Base-by-base conservation (phyloP, 1,284 basidiomycete species). In the Neonothopanus nambi region DNA sequence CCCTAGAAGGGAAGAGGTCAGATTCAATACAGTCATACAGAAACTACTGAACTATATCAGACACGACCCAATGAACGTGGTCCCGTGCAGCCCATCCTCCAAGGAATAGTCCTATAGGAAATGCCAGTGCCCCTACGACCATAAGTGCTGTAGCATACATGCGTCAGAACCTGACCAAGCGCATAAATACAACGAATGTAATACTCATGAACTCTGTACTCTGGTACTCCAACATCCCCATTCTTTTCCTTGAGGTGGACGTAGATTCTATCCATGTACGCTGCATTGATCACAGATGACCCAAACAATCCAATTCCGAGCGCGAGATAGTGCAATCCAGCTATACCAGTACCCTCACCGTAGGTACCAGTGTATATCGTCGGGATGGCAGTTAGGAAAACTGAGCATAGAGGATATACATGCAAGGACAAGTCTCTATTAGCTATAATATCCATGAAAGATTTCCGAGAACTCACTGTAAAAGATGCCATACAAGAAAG, bases 1-100 rank as follows among this genome's bases (percentile, higher is more conserved):
- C 83, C 85, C 84, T 86, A 45, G 8, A 57, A 20, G 28, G 9
- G 11, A n/a, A 13, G 8, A 3, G 5, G 12, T 17, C 18, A 20
- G n/a, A 26, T 28, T 21, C 3, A 39, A 2, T 13, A 20, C 13
- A 18, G 6, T 18, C 73, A 40, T 9, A 36, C 35, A 36, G 35
- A 36, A 36, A 36, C 35, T 36, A n/a, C n/a, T n/a, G 62, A 48
- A 79, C 79, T 46, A 82, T 73, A 59, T 82, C 80, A 0, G 79
- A 73, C 0, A 67, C 81, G 52, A 87, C 80, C 85, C 85, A 89
- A 54, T 78, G 78, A 0, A 76, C 63, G 30, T 67, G 66, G 1
- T 72, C 65, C 46, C 82, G 61, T 8, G 78, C 79, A 0, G 77
- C 70, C 86, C 86, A 89, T n/a, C 87, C 86, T 3, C 76, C 72